Conservation (phyloP, 2,329 filamentous ascomycete species). For the Fusarium tjaetaba region DNA sequence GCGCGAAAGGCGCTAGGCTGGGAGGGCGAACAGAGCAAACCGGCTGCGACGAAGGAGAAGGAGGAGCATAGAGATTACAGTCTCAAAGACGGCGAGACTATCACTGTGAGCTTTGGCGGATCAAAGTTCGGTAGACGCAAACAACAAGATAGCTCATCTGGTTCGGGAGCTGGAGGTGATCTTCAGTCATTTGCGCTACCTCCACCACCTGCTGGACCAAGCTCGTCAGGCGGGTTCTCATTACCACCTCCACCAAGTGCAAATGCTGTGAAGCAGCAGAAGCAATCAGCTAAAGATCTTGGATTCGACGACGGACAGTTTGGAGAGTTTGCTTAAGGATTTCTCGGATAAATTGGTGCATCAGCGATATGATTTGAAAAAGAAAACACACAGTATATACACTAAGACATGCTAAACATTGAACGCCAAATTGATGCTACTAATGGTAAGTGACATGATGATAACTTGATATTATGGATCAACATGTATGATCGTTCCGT, state of each 20-base stretch:
- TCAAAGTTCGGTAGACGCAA: constrained; percentile 62
- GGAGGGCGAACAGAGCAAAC: constrained; percentile 55
- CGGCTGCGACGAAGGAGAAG: constrained; percentile 49
- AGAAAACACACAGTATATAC: constrained; percentile 21
- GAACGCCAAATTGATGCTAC: constrained; percentile 16
- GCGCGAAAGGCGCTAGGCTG: constrained; percentile 75
- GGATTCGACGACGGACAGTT: constrained; percentile 91
- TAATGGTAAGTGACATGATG: constrained; percentile 21
- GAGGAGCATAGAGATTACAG: constrained; percentile 72
- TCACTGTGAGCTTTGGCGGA: constrained; percentile 78
- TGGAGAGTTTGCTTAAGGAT: constrained; percentile 76
- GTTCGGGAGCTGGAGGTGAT: constrained; percentile 42
- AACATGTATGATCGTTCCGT: background rate
- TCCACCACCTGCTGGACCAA: constrained; percentile 67
- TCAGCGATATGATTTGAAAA: constrained; percentile 32
- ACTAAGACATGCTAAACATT: constrained; percentile 3
- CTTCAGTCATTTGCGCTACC: constrained; percentile 75
- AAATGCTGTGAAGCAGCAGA: constrained; percentile 66
- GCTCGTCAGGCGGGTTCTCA: constrained; percentile 56
- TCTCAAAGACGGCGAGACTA: constrained; percentile 89
- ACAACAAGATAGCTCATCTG: constrained; percentile 43
- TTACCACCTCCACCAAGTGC: constrained; percentile 75
- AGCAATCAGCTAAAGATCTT: constrained; percentile 69
- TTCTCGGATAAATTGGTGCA: constrained; percentile 13
- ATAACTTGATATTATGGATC: background rate